Base-by-base conservation (phyloP, 2,329 filamentous ascomycete genomes). In the Colletotrichum sp. region DNA sequence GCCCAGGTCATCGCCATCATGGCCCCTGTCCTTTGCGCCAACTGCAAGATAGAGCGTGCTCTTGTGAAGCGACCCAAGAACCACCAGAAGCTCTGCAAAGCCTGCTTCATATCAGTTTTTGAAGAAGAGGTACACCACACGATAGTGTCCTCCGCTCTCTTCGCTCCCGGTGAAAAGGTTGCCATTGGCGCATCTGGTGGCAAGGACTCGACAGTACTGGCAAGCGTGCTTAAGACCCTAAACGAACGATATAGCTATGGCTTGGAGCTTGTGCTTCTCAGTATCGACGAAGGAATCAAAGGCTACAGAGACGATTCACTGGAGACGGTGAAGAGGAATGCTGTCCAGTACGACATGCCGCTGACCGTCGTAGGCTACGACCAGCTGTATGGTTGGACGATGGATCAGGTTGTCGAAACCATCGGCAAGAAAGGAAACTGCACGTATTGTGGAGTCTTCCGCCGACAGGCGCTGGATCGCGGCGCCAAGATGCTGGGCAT, bases 371-470 rank as follows among this genome's bases (percentile, higher is more conserved):
- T 99, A 66, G 96, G 96, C 66, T 99, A 99, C 81, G 94, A 94
- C 70, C 95, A 98, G 81, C 88, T 99, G 12, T 99, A 99, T 83
- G 97, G 96, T 10, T 99, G 97, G 97, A 98, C 96, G 1, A 99
- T 99, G 97, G 97, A 99, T 82, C 95, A 99, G 82, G 97, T 99
- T 12, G 98, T 99, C 6, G 95, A 96, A 81, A 95, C 96, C 64
- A 95, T 99, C 67, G 97, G 97, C 16, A 99, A 98, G 87, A 99
- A 98, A 85, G 96, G 96, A 34, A 99, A 99, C 85, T 99, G 97
- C 89, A 99, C 98, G 34, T 99, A 99, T 82, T 99, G 97, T 82
- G 97, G 97, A 16, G 97, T 99, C 21, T 99, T 99, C 83, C 90
- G 97, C 70, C 91, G 98, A 75, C 97, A 99, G 86, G 97, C 97